Evolutionary conservation across 2,329 filamentous ascomycete genomes (phyloP).

Genomic region (Ceratocystis ficicola): DNA sequence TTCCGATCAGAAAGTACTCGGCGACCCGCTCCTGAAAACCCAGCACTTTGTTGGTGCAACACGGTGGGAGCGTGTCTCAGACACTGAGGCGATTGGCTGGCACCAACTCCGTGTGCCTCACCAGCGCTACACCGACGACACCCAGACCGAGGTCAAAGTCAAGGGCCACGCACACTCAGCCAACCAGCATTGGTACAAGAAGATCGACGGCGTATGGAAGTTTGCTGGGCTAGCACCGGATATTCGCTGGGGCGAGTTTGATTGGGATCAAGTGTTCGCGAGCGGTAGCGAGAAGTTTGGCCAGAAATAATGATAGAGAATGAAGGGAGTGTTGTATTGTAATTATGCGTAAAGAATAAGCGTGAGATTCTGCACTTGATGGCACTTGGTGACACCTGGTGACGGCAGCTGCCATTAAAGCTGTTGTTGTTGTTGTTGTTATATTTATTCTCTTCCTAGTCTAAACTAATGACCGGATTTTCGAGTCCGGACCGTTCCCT

Average conservation of each 20-base stretch:
- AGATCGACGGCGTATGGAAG: constrained; percentile 49
- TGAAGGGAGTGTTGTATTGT: too few relatives aligned
- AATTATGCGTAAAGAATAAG: not conserved
- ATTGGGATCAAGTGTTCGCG: constrained; percentile 44
- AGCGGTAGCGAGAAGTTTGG: constrained; percentile 23
- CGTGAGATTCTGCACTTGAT: not conserved
- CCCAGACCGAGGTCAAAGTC: constrained; percentile 37
- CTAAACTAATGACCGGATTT: too few relatives aligned
- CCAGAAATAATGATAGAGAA: too few relatives aligned
- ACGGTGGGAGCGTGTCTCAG: constrained; percentile 45
- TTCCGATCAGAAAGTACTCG: constrained; percentile 44
- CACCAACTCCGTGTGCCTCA: constrained; percentile 52
- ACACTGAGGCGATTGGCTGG: constrained; percentile 47
- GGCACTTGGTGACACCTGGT: not conserved
- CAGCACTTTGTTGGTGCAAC: constrained; percentile 52
- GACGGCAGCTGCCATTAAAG: too few relatives aligned
- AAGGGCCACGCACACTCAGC: constrained; percentile 50
- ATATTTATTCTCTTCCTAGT: too few relatives aligned
- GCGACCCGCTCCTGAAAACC: constrained; percentile 49
- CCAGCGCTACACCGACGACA: constrained; percentile 46
- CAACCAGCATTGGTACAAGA: constrained; percentile 46
- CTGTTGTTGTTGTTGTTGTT: too few relatives aligned
- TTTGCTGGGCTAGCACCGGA: constrained; percentile 45
- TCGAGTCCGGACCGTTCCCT: too few relatives aligned
- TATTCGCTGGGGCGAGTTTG: constrained; percentile 46